A percentile compares a stretch with the other conserved stretches of the same genome.
These are phyloP conservation scores for Fonsecaea nubica DNA, from an alignment of 2,329 filamentous ascomycete species.

Conservation along the genomic window DNA sequence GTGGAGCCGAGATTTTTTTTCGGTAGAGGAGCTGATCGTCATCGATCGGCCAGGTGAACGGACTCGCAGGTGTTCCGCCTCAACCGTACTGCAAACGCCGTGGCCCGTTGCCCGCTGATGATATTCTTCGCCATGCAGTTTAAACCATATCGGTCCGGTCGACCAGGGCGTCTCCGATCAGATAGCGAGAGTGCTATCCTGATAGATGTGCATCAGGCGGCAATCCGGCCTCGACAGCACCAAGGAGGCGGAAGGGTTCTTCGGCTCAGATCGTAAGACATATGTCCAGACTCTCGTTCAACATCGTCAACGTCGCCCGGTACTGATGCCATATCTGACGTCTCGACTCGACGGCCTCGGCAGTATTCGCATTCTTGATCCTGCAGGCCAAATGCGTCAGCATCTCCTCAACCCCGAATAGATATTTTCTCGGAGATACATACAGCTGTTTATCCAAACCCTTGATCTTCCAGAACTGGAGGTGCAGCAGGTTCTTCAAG, in stretches of 20 bases:
- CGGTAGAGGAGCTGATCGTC: background rate
- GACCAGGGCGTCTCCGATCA: background rate
- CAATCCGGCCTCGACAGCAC: too few relatives aligned
- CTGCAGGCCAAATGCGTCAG: slow-evolving; percentile 12
- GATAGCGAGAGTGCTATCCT: background rate
- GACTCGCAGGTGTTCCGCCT: background rate
- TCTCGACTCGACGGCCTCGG: slow-evolving; percentile 43
- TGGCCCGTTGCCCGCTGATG: background rate
- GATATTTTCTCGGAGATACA: background rate
- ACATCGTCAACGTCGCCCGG: slow-evolving; percentile 52
- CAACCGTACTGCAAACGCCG: background rate
- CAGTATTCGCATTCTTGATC: slow-evolving; percentile 36
- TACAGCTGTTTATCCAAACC: slow-evolving; percentile 43
- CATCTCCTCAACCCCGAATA: too few relatives aligned
- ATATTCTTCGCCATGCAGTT: background rate
- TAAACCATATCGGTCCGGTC: background rate
- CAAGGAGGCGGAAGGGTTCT: background rate
- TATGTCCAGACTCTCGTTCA: slow-evolving; percentile 57
- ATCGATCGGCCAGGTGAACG: background rate
- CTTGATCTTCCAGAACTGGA: slow-evolving; percentile 53
- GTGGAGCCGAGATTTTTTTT: background rate
- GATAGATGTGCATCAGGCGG: background rate
- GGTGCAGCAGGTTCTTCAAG: slow-evolving; percentile 53
- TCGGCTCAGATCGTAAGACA: slow-evolving; percentile 44
- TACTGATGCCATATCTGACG: slow-evolving; percentile 50